These are phyloP conservation scores for Scenedesmus sp. DNA, from an alignment of 163 green algal genomes.

Conservation along the genomic window DNA sequence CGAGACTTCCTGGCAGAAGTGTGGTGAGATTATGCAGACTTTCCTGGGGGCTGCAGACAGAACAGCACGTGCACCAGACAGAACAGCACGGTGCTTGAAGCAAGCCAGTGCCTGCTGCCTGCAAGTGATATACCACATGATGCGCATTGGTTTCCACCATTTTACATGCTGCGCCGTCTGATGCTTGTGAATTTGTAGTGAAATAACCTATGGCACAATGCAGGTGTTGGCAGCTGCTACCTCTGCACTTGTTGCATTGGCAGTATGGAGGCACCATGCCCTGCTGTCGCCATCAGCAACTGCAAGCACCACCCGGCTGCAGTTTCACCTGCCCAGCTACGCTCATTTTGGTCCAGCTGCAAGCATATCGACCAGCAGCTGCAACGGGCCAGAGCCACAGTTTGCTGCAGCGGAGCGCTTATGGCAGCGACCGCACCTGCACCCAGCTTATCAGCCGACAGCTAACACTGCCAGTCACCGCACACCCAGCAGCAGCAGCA, in stretches of 20 bases:
- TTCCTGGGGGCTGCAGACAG: background rate
- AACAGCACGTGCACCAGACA: too few relatives aligned
- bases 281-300: background rate
- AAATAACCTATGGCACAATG: background rate
- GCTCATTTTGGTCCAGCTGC: background rate
- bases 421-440: background rate
- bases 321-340: background rate
- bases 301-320: background rate
- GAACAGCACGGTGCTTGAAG: too few relatives aligned
- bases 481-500: slow-evolving; percentile 20
- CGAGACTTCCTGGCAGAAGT: background rate
- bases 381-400: background rate
- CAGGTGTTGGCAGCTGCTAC: background rate
- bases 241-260: background rate
- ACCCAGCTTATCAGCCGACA: background rate
- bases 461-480: background rate
- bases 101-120: too few relatives aligned
- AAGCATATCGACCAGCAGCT: background rate
- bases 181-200: background rate
- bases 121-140: too few relatives aligned
- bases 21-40: background rate
- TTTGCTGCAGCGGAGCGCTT: background rate
- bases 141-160: too few relatives aligned
- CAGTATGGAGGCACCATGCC: background rate
- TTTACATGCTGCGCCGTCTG: background rate